phyloP scores from a whole-genome alignment of 805 yeast genomes.

The Dipodascopsis tothii region DNA sequence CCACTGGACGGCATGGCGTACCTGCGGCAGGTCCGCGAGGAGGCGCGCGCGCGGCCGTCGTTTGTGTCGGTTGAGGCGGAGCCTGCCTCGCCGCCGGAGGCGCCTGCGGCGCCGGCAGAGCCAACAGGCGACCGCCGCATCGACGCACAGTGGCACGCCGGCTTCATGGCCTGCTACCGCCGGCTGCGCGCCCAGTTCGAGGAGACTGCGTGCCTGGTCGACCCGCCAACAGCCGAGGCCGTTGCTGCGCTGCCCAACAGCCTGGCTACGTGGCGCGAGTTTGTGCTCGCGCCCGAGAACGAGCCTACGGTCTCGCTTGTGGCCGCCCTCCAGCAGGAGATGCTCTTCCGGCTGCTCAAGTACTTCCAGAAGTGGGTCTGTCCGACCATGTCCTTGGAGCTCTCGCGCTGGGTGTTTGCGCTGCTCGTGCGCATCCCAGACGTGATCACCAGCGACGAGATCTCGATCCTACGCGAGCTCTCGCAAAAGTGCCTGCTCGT shows the following conservation, averaged over 20 bases:
- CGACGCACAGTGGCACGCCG: background rate
- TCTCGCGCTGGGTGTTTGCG: constrained; percentile 38
- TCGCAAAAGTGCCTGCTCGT: constrained; percentile 32
- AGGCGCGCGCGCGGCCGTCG: constrained; percentile 13
- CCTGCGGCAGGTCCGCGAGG: constrained; percentile 12
- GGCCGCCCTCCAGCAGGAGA: constrained; percentile 33
- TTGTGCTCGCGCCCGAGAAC: constrained; percentile 31
- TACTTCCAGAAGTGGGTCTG: constrained; percentile 40
- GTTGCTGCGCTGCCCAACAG: constrained; percentile 33
- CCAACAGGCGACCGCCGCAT: background rate
- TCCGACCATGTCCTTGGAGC: constrained; percentile 27
- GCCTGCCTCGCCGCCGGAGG: background rate
- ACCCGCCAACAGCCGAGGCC: too few species aligned
- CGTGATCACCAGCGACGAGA: constrained; percentile 34
- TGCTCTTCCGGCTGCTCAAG: constrained; percentile 35
- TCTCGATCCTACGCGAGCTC: constrained; percentile 38
- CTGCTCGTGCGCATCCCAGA: constrained; percentile 37
- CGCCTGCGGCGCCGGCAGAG: background rate
- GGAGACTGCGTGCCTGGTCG: too few species aligned
- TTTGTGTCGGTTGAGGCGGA: constrained; percentile 7
- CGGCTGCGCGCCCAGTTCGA: background rate
- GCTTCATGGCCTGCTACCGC: background rate
- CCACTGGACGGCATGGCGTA: constrained; percentile 19
- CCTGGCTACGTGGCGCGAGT: constrained; percentile 39
- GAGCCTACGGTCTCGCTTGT: constrained; percentile 32